Evolutionary conservation across 305 asterid genomes (phyloP).

Genomic region (Rubia balearica): DNA sequence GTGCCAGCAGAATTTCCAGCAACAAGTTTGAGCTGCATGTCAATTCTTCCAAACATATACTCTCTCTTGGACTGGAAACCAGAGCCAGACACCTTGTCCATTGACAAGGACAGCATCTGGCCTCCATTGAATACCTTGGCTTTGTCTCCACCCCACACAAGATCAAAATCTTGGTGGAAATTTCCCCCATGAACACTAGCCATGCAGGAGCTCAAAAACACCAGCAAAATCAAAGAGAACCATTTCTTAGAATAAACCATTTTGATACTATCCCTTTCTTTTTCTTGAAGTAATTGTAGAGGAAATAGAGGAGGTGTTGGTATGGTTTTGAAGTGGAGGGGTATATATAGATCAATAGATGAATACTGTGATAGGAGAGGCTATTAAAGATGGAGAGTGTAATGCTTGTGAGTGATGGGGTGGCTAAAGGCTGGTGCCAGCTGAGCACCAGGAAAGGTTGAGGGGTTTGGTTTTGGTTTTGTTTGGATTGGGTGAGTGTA

Average conservation of each 20-base stretch:
- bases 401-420: constrained; percentile 25
- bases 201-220: constrained; percentile 27
- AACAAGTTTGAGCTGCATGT: constrained; percentile 79
- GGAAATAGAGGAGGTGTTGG: not conserved
- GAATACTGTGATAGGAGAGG: not conserved
- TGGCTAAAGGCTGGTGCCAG: constrained; percentile 53
- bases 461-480: no score
- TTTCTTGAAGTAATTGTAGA: not conserved
- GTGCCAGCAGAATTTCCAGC: constrained; percentile 86
- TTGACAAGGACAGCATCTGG: constrained; percentile 53
- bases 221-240: constrained; percentile 15
- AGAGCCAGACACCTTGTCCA: constrained; percentile 66
- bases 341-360: constrained; percentile 37
- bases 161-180: constrained; percentile 53
- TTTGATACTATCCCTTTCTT: not conserved
- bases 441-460: constrained; percentile 43
- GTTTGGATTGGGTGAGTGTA: constrained; percentile 19
- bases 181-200: constrained; percentile 35
- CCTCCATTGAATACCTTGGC: constrained; percentile 58
- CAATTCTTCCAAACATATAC: constrained; percentile 64
- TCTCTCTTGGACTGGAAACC: constrained; percentile 71
- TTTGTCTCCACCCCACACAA: constrained; percentile 58
- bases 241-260: constrained; percentile 14
- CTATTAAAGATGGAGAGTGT: constrained; percentile 14
- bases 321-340: constrained; percentile 21